Percentiles rank a stretch among this genome's conserved stretches.
Evolutionary conservation across 148 eudicot genomes (phyloP).

Genomic region (Vaccinium macrocarpon): DNA sequence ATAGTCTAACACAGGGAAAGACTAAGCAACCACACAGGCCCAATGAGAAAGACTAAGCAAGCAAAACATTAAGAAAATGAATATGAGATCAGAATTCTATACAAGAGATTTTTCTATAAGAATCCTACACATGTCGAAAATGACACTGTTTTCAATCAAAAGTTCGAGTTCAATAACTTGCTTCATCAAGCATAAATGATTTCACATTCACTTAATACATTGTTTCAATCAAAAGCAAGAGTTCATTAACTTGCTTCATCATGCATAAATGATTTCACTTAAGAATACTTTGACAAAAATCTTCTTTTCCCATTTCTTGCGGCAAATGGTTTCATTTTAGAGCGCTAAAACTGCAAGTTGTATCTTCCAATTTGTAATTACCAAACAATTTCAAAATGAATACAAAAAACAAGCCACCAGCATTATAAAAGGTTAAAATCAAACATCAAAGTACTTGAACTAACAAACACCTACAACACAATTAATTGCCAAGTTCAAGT

Average conservation of each 20-base stretch:
- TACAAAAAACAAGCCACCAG: neutral
- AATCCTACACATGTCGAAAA: neutral
- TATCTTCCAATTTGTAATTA: neutral
- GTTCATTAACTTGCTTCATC: conserved; percentile 6
- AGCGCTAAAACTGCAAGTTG: neutral
- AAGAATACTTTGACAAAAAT: neutral
- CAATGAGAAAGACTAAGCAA: conserved; percentile 1
- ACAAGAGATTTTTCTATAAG: too few relatives aligned
- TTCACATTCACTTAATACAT: neutral
- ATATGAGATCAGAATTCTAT: too few relatives aligned
- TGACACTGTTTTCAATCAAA: neutral
- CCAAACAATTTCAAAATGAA: neutral
- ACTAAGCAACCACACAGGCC: neutral
- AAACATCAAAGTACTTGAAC: neutral
- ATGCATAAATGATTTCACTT: neutral
- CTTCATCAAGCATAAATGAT: too few relatives aligned
- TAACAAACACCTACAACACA: neutral
- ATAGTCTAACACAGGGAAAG: neutral
- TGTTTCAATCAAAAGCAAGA: neutral
- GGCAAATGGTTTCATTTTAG: neutral
- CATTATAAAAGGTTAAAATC: neutral
- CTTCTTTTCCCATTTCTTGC: neutral
- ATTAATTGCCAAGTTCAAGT: neutral
- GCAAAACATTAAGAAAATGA: neutral
- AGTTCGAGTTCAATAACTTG: too few relatives aligned